Percentiles rank a stretch among this genome's conserved stretches.
Conservation (phyloP, 225 moss, liverwort and hornwort genomes). For the Physcomitrellopsis africana region DNA sequence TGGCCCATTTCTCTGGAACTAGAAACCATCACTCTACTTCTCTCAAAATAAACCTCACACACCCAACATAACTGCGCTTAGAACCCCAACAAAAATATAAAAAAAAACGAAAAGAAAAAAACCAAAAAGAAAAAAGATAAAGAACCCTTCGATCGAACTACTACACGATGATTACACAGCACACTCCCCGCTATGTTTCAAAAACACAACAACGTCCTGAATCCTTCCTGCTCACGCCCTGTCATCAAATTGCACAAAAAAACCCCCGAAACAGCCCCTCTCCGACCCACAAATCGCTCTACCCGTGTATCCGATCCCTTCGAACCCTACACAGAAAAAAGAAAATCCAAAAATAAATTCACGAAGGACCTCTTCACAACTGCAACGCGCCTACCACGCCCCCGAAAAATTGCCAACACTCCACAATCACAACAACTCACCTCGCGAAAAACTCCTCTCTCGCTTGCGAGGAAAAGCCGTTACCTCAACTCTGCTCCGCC, state of each 20-base stretch:
- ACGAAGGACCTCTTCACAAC: too few relatives aligned
- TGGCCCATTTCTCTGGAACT: not conserved
- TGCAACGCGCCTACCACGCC: too few relatives aligned
- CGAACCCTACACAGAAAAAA: too few relatives aligned
- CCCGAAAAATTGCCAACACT: too few relatives aligned
- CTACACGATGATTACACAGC: not conserved
- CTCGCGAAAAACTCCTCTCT: too few relatives aligned
- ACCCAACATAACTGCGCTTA: not conserved
- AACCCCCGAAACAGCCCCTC: not conserved
- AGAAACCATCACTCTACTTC: not conserved
- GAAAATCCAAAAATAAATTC: too few relatives aligned
- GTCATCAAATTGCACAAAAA: not conserved
- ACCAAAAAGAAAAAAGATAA: not conserved
- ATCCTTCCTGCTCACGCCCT: not conserved
- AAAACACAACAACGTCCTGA: not conserved
- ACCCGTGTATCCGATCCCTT: too few relatives aligned
- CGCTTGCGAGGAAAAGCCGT: not conserved
- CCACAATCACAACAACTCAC: too few relatives aligned
- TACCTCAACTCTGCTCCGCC: conserved; percentile 29
- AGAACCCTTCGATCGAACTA: conserved; percentile 10
- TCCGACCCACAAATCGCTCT: too few relatives aligned
- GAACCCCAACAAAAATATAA: not conserved
- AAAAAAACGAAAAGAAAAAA: not conserved
- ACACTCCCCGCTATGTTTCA: not conserved
- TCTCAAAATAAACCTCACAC: not conserved